Base-by-base conservation (phyloP, 768 basidiomycete species). In the Tylopilus sp. region DNA sequence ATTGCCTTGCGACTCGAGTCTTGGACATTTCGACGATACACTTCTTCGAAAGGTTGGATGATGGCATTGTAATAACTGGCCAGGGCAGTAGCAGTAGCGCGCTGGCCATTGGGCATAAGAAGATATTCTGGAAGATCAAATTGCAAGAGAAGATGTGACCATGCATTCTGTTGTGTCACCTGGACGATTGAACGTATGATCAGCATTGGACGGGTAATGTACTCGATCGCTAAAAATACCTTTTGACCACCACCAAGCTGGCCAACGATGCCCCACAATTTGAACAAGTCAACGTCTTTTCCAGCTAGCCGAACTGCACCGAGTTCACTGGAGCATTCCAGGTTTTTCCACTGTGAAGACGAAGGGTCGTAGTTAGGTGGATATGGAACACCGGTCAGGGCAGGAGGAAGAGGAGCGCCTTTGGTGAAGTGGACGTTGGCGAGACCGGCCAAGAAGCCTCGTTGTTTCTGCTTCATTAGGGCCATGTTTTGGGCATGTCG, bases 241-340 rank as follows among this genome's bases (percentile, higher is more conserved):
- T 76, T 80, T 55, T 70, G 66, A 17, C 74, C 73, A 25, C 89
- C 89, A 22, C 91, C 90, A 31, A 70, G 59, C 56, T 81, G 76
- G 51, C 71, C 70, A 40, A 88, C 84, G 38, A 80, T 54, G 12
- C 74, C 75, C 83, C 85, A 91, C 10, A 92, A 69, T 61, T 77
- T 86, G 67, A 86, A 83, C n/a, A 92, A 66, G 63, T 88, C 85
- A 40, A 92, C 70, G 58, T 91, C 88, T 65, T 79, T 85, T 17
- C 86, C 87, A 3, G 82, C 85, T 18, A 92, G 62, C 43, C 81
- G 80, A 66, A 91, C 75, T 36, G 76, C 70, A 28, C 91, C 90
- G 11, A 76, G 57, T 55, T 87, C 86, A 10, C 61, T 57, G 49
- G 82, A 79, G 23, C 79, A 73, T 52, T 91, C 87, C 52, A 92